Evolutionary conservation across 2,329 filamentous ascomycete genomes (phyloP).

Genomic region (Ilyonectria destructans): DNA sequence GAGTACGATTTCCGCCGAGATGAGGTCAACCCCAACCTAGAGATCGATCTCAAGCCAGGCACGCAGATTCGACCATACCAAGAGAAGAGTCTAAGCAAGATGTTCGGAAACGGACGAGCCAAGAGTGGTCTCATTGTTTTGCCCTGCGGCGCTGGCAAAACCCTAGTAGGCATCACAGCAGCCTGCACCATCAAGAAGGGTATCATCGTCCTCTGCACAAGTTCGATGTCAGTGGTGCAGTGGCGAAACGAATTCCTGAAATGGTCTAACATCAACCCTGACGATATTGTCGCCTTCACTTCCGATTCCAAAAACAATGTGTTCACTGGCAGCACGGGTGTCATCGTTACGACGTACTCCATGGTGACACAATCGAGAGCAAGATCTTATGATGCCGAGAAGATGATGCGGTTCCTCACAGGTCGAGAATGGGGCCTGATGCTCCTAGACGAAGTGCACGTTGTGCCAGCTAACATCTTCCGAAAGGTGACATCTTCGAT

Average conservation of each 20-base stretch:
- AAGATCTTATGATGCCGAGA: constrained; percentile 91
- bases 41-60: constrained; percentile 92
- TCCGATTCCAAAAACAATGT: constrained; percentile 87
- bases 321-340: constrained; percentile 91
- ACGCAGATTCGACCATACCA: constrained; percentile 96
- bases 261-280: constrained; percentile 95
- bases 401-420: constrained; percentile 97
- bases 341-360: constrained; percentile 97
- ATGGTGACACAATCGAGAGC: constrained; percentile 97
- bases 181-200: constrained; percentile 99
- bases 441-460: constrained; percentile 97
- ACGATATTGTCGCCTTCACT: constrained; percentile 95
- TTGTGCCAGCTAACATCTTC: constrained; percentile 97
- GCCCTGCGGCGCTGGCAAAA: constrained; percentile 97
- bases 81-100: constrained; percentile 97
- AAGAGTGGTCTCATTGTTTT: constrained; percentile 98
- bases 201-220: constrained; percentile 94
- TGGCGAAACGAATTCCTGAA: constrained; percentile 98
- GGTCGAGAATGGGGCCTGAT: constrained; percentile 96
- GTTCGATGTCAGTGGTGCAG: constrained; percentile 97
- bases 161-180: constrained; percentile 96
- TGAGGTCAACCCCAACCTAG: constrained; percentile 88
- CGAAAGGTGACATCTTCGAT: constrained; percentile 93
- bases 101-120: constrained; percentile 98
- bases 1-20: constrained; percentile 99